A percentile compares a stretch with the other conserved stretches of the same genome.
Evolutionary conservation across 352 stramenopile species (phyloP).

Genomic region (Phytophthora kernoviae): DNA sequence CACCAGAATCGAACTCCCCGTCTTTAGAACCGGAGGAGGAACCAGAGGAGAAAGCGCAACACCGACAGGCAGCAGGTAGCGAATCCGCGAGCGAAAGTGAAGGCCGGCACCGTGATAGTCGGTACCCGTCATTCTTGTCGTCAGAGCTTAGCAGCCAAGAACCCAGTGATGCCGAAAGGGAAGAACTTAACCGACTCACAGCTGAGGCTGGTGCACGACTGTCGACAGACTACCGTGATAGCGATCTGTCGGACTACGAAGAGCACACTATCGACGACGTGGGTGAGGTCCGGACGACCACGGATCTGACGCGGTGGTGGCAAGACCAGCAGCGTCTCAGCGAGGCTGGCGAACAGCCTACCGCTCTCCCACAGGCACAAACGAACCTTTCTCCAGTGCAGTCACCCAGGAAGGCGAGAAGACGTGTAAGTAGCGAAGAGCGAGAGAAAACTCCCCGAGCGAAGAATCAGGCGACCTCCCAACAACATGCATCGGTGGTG

Average conservation of each 20-base stretch:
- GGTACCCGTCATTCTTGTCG: constrained; percentile 43
- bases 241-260: constrained; percentile 45
- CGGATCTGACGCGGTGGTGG: constrained; percentile 53
- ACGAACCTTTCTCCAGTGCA: constrained; percentile 19
- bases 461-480: neutral
- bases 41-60: constrained; percentile 24
- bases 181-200: constrained; percentile 32
- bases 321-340: constrained; percentile 36
- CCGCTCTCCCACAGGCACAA: constrained; percentile 9
- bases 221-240: constrained; percentile 32
- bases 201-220: constrained; percentile 26
- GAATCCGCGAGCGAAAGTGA: constrained; percentile 23
- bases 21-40: constrained; percentile 31
- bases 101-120: constrained; percentile 12
- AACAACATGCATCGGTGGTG: constrained; percentile 6
- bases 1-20: neutral
- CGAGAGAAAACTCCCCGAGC: neutral
- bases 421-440: constrained; percentile 10
- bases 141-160: constrained; percentile 35
- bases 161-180: constrained; percentile 26
- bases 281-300: constrained; percentile 47
- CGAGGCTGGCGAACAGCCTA: constrained; percentile 10
- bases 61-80: constrained; percentile 18
- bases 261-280: constrained; percentile 47
- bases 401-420: constrained; percentile 18